Evolutionary conservation across 2,329 filamentous ascomycete species (phyloP).

Genomic region (Cercospora zeina): DNA sequence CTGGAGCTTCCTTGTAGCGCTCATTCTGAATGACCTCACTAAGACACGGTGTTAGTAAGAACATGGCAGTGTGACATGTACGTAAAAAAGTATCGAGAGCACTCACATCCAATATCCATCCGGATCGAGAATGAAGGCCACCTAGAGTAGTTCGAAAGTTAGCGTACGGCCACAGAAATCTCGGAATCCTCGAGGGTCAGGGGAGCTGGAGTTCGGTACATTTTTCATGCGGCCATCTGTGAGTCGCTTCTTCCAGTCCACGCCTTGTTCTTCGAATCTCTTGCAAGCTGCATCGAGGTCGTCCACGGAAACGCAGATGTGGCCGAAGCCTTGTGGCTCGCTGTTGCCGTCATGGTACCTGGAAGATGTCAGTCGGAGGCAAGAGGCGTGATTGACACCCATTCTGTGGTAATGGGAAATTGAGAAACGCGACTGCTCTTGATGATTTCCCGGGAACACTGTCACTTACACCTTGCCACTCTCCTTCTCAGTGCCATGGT

Average conservation of each 20-base stretch:
- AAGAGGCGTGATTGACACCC: no score
- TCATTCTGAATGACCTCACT: conserved; percentile 30
- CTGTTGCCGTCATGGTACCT: conserved; percentile 87
- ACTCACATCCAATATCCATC: conserved; percentile 24
- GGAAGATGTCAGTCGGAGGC: neutral
- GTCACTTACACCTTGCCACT: conserved; percentile 59
- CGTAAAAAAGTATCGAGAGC: neutral
- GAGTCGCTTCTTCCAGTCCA: conserved; percentile 92
- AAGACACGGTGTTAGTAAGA: conserved; percentile 6
- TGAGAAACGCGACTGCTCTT: no score
- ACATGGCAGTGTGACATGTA: neutral
- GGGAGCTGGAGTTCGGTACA: neutral
- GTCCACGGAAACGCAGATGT: conserved; percentile 86
- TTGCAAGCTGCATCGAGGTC: conserved; percentile 84
- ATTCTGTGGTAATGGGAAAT: no score
- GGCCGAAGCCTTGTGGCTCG: conserved; percentile 89
- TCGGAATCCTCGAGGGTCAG: no score
- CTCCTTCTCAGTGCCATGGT: conserved; percentile 81
- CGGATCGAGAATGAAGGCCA: conserved; percentile 76
- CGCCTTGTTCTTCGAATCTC: conserved; percentile 77
- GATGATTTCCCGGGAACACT: no score
- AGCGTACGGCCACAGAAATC: neutral
- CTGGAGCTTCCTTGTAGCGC: conserved; percentile 27
- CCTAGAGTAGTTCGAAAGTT: conserved; percentile 34
- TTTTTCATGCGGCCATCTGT: conserved; percentile 90